phyloP scores from a whole-genome alignment of 2,329 filamentous ascomycete species.

The Pseudofabraea citricarpa region DNA sequence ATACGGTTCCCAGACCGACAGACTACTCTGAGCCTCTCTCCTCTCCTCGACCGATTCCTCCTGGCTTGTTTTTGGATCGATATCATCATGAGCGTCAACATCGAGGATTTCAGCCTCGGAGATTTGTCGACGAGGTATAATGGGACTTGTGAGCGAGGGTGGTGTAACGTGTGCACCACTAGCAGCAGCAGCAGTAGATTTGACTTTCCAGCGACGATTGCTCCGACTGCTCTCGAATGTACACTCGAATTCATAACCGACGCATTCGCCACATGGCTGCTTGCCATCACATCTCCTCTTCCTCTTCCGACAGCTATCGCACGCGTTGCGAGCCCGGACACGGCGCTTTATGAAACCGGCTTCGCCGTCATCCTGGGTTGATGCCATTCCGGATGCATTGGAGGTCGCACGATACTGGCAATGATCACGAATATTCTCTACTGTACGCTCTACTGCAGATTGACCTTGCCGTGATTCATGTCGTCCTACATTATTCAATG shows the following conservation, averaged over 20 bases:
- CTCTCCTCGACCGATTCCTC: background rate
- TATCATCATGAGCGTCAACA: background rate
- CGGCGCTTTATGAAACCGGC: background rate
- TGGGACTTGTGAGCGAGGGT: background rate
- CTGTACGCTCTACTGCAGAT: too few species aligned
- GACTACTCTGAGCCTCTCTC: background rate
- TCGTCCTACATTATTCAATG: too few species aligned
- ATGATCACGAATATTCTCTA: too few species aligned
- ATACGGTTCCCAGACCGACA: background rate
- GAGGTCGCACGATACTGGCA: too few species aligned
- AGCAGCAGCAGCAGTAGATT: background rate
- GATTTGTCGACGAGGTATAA: background rate
- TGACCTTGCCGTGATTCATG: too few species aligned
- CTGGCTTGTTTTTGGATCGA: background rate
- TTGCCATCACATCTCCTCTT: slow-evolving; percentile 21
- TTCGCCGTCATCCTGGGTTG: background rate
- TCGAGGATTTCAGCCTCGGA: background rate
- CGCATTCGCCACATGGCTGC: slow-evolving; percentile 17
- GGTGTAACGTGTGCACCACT: background rate
- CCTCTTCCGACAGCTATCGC: slow-evolving; percentile 19
- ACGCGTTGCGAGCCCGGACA: slow-evolving; percentile 7
- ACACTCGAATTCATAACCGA: slow-evolving; percentile 11
- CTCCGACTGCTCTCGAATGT: slow-evolving; percentile 10
- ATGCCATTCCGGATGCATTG: background rate
- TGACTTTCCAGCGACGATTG: too few species aligned